phyloP scores from a whole-genome alignment of 2,329 filamentous ascomycete genomes.

The Talaromyces funiculosus region DNA sequence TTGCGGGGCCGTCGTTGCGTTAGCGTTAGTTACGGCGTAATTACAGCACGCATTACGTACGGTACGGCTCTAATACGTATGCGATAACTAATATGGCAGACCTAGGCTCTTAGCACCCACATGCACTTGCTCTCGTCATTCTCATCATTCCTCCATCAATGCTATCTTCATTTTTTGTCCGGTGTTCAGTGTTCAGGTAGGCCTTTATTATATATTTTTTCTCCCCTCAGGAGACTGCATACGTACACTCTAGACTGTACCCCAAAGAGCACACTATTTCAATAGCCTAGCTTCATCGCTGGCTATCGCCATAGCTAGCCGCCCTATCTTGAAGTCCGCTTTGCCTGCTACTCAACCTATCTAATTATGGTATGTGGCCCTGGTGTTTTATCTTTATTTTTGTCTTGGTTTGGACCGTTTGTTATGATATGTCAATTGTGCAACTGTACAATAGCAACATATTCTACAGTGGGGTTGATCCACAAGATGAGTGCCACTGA shows the following conservation, averaged over 20 bases:
- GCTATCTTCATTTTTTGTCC: not conserved
- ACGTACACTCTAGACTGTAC: not conserved
- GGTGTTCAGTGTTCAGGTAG: not conserved
- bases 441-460: not conserved
- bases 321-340: not conserved
- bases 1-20: conserved; percentile 1
- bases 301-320: not conserved
- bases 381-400: not conserved
- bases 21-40: not conserved
- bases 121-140: not conserved
- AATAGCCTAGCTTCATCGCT: not conserved
- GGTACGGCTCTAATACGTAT: not conserved
- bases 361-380: not conserved
- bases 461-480: not conserved
- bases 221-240: not conserved
- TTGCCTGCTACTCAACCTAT: not conserved
- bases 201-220: not conserved
- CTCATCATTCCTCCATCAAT: not conserved
- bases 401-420: no score
- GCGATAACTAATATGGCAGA: not conserved
- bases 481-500: conserved; percentile 18
- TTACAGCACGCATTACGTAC: not conserved
- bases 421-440: not conserved
- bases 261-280: not conserved
- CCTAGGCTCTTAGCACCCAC: not conserved